These are phyloP conservation scores for Diophrys appendiculata DNA, from an alignment of 73 alveolate species.

Conservation along the genomic window DNA sequence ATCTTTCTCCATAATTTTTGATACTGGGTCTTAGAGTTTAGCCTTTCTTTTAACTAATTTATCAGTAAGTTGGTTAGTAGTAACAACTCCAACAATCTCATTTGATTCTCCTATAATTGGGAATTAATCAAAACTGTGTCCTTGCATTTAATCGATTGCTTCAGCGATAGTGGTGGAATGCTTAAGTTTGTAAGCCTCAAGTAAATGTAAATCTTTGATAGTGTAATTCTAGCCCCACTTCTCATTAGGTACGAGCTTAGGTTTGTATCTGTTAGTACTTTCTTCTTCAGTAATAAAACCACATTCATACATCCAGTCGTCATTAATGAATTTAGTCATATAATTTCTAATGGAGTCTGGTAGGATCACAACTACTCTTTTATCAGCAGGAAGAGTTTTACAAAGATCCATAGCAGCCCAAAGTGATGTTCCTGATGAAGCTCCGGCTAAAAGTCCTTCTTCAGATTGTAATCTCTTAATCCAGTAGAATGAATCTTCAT, in stretches of 20 bases:
- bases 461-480: constrained; percentile 86
- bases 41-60: constrained; percentile 34
- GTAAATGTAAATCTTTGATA: constrained; percentile 39
- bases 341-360: constrained; percentile 85
- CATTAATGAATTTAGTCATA: constrained; percentile 77
- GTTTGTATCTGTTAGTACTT: background rate
- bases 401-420: constrained; percentile 71
- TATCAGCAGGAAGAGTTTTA: constrained; percentile 63
- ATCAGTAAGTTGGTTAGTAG: constrained; percentile 20
- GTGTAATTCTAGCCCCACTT: constrained; percentile 66
- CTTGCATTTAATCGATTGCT: constrained; percentile 43
- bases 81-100: constrained; percentile 38
- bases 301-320: constrained; percentile 90
- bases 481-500: constrained; percentile 85
- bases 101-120: constrained; percentile 44
- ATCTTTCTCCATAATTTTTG: background rate
- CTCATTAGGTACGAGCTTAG: constrained; percentile 33
- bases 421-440: constrained; percentile 87
- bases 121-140: constrained; percentile 19
- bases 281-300: constrained; percentile 61
- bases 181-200: constrained; percentile 31
- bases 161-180: constrained; percentile 18
- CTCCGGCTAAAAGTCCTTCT: constrained; percentile 96
- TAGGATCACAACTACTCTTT: constrained; percentile 73
- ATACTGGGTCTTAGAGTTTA: constrained; percentile 23